Conservation (phyloP, 2,329 filamentous ascomycete species). For the Fusarium sp. region DNA sequence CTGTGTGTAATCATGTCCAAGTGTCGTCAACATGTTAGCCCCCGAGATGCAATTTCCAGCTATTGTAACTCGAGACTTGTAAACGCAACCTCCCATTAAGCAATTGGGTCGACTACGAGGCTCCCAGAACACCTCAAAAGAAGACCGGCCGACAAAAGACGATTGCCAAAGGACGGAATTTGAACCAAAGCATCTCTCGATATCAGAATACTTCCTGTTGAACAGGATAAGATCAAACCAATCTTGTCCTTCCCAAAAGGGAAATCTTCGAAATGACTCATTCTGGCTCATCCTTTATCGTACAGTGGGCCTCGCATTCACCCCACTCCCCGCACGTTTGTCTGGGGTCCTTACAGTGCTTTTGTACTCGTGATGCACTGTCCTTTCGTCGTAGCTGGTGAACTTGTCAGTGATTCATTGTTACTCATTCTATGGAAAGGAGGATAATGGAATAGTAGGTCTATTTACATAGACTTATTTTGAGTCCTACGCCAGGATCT, state of each 20-base stretch:
- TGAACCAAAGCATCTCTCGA: slow-evolving; percentile 2
- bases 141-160: neutral
- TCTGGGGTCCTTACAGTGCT: slow-evolving; percentile 9
- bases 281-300: slow-evolving; percentile 44
- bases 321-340: slow-evolving; percentile 7
- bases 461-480: neutral
- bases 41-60: no score
- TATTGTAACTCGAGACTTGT: neutral
- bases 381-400: slow-evolving; percentile 7
- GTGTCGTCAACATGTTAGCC: no score
- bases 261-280: slow-evolving; percentile 45
- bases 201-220: neutral
- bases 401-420: slow-evolving; percentile 40
- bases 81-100: no score
- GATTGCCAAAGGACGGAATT: neutral
- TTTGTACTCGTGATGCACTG: slow-evolving; percentile 8
- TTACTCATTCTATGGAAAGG: slow-evolving; percentile 26
- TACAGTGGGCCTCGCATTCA: neutral
- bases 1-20: no score
- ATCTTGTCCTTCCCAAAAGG: slow-evolving; percentile 13
- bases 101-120: neutral
- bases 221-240: neutral
- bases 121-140: neutral
- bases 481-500: neutral
- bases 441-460: neutral